Evolutionary conservation across 2,329 filamentous ascomycete genomes (phyloP).

Genomic region (Cladosporium oxysporum): DNA sequence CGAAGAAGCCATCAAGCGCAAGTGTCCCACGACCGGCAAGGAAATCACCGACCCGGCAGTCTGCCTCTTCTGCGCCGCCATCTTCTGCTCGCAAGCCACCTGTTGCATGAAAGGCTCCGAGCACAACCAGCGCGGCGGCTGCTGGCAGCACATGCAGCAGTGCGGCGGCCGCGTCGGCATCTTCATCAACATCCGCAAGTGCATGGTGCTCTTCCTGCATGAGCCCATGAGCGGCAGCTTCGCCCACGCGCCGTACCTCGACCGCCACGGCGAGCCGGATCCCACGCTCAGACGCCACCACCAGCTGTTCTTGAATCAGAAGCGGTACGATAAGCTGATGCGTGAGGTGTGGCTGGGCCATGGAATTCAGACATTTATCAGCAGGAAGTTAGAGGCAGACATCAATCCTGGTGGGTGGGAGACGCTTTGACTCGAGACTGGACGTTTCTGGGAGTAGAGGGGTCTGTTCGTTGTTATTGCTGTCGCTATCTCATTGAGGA

Average conservation of each 20-base stretch:
- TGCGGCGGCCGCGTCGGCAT: slow-evolving; percentile 89
- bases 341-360: slow-evolving; percentile 85
- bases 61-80: slow-evolving; percentile 93
- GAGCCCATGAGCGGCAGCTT: slow-evolving; percentile 76
- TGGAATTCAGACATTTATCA: slow-evolving; percentile 84
- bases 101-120: slow-evolving; percentile 70
- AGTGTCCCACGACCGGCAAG: slow-evolving; percentile 86
- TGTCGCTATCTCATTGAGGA: background rate
- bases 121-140: slow-evolving; percentile 64
- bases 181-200: slow-evolving; percentile 96
- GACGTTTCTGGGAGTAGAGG: background rate
- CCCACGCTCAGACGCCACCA: slow-evolving; percentile 81
- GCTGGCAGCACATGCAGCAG: slow-evolving; percentile 86
- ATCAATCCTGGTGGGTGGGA: slow-evolving; percentile 99
- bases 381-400: slow-evolving; percentile 86
- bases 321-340: slow-evolving; percentile 85
- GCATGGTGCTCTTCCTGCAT: slow-evolving; percentile 85
- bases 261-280: slow-evolving; percentile 94
- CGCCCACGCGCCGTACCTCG: slow-evolving; percentile 86
- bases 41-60: slow-evolving; percentile 88
- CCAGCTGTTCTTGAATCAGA: slow-evolving; percentile 90
- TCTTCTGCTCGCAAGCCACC: slow-evolving; percentile 91
- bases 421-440: slow-evolving; percentile 50
- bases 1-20: slow-evolving; percentile 81
- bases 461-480: background rate